Percentiles rank a stretch among this genome's conserved stretches.
These are phyloP conservation scores for Nakaseomyces kungkrabaensis DNA, from an alignment of 1,139 yeast species.

Conservation along the genomic window DNA sequence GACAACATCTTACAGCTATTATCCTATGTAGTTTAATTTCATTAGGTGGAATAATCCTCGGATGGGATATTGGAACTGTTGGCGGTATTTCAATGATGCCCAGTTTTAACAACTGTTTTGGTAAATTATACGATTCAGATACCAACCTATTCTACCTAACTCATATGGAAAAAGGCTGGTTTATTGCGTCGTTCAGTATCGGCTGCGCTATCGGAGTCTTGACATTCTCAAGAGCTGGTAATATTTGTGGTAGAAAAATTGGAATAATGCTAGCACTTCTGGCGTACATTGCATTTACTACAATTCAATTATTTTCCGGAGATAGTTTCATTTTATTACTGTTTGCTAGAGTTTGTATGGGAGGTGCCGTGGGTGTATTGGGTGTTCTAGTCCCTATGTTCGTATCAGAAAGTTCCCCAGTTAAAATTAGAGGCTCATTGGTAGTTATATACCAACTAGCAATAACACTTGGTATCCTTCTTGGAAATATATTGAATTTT, in stretches of 20 bases:
- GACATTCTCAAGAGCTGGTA: slow-evolving; percentile 45
- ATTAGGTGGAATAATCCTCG: slow-evolving; percentile 60
- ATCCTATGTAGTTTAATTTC: slow-evolving; percentile 35
- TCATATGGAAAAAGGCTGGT: slow-evolving; percentile 42
- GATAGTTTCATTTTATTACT: slow-evolving; percentile 42
- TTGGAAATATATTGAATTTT: slow-evolving; percentile 45
- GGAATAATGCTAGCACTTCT: slow-evolving; percentile 39
- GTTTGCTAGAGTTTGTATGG: slow-evolving; percentile 45
- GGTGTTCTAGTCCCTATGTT: slow-evolving; percentile 48
- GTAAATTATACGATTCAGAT: slow-evolving; percentile 31
- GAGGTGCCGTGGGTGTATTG: slow-evolving; percentile 45
- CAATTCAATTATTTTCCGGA: slow-evolving; percentile 36
- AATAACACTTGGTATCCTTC: slow-evolving; percentile 46
- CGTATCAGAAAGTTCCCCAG: slow-evolving; percentile 46
- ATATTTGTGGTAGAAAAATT: slow-evolving; percentile 42
- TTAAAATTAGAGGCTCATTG: slow-evolving; percentile 45
- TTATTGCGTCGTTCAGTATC: slow-evolving; percentile 55
- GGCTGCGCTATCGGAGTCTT: slow-evolving; percentile 72
- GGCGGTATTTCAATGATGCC: slow-evolving; percentile 57
- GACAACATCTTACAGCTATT: slow-evolving; percentile 12
- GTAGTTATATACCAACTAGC: slow-evolving; percentile 47
- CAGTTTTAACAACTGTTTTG: slow-evolving; percentile 42
- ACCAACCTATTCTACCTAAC: slow-evolving; percentile 31
- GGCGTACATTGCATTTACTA: slow-evolving; percentile 41
- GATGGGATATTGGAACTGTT: slow-evolving; percentile 68